Percentiles rank a stretch among this genome's conserved stretches.
These are phyloP conservation scores for Backusella circina DNA, from an alignment of 192 early-diverging fungal genomes.

Conservation along the genomic window DNA sequence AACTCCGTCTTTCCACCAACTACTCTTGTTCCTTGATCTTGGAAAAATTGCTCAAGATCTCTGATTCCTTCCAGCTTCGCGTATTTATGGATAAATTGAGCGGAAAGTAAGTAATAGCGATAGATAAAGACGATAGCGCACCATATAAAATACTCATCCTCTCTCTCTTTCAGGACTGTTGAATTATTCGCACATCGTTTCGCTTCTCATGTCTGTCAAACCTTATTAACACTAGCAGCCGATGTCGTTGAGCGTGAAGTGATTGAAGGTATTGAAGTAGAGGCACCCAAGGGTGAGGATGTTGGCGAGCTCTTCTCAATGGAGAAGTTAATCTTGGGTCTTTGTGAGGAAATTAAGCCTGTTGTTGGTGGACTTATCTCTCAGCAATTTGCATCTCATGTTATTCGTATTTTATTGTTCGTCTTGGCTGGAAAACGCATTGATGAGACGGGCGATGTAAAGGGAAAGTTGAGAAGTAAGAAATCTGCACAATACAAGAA, in stretches of 20 bases:
- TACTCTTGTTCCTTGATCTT: slow-evolving; percentile 72
- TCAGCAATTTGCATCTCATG: slow-evolving; percentile 73
- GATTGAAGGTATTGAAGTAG: slow-evolving; percentile 33
- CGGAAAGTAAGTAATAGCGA: slow-evolving; percentile 40
- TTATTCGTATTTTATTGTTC: slow-evolving; percentile 67
- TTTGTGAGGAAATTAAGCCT: slow-evolving; percentile 55
- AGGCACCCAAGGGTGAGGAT: slow-evolving; percentile 20
- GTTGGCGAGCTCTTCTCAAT: slow-evolving; percentile 64
- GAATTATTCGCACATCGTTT: slow-evolving; percentile 80
- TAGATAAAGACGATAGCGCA: not conserved
- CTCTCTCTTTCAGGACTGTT: slow-evolving; percentile 27
- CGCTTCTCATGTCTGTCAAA: slow-evolving; percentile 86
- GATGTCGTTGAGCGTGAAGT: slow-evolving; percentile 76
- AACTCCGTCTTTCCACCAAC: slow-evolving; percentile 71
- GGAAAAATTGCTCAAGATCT: slow-evolving; percentile 72
- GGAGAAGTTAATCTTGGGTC: slow-evolving; percentile 54
- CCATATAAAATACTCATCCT: not conserved
- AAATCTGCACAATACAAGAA: slow-evolving; percentile 64
- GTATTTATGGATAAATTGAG: slow-evolving; percentile 60
- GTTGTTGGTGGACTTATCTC: slow-evolving; percentile 56
- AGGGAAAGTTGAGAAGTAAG: slow-evolving; percentile 65
- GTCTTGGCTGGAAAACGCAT: slow-evolving; percentile 64
- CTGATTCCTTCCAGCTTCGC: slow-evolving; percentile 72
- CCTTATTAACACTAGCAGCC: slow-evolving; percentile 67
- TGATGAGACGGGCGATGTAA: slow-evolving; percentile 43